Evolutionary conservation across 331 rosid genomes (phyloP).

Genomic region (Prunus yedoensis): DNA sequence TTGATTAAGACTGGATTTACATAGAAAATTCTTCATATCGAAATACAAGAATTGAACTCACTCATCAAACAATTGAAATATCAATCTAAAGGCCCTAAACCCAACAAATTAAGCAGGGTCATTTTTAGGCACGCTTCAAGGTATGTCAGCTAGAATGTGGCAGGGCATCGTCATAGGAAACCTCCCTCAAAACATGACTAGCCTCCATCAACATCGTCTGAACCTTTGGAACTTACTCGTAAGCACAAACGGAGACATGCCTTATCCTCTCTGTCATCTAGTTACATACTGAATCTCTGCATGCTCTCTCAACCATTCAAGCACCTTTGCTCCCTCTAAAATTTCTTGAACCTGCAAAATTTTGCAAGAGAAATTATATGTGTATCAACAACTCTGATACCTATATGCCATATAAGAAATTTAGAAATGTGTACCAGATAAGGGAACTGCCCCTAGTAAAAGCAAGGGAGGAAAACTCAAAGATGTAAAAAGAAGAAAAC

Average conservation of each 20-base stretch:
- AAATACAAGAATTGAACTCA: neutral
- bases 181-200: neutral
- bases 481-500: neutral
- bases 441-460: neutral
- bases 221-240: neutral
- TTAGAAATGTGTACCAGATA: neutral
- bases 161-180: neutral
- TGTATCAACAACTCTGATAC: neutral
- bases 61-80: neutral
- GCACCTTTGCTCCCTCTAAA: conserved; percentile 97
- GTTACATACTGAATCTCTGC: conserved; percentile 70
- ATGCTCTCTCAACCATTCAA: conserved; percentile 92
- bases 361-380: neutral
- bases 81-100: conserved; percentile 6
- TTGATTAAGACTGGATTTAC: conserved; percentile 1
- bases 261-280: conserved; percentile 31
- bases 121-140: neutral
- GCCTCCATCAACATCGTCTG: conserved; percentile 3
- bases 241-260: neutral
- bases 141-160: neutral
- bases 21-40: neutral
- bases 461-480: neutral
- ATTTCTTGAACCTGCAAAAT: conserved; percentile 85
- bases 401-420: neutral
- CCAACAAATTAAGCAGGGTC: neutral